Evolutionary conservation across 2,329 filamentous ascomycete genomes (phyloP), one percentile per base, ranked within the genome.

Genomic region (Dactylonectria macrodidyma): DNA sequence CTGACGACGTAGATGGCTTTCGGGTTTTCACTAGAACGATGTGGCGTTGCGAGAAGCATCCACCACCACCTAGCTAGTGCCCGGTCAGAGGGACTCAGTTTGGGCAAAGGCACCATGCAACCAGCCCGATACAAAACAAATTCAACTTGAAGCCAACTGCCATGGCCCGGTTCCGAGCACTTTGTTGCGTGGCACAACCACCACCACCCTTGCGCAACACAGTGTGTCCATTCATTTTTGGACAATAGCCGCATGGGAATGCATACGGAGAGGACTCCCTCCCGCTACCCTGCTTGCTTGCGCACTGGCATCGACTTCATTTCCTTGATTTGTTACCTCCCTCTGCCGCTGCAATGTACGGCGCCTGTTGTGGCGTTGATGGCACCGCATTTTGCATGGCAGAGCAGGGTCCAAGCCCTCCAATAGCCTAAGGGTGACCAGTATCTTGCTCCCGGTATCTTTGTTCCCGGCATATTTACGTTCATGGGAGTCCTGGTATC

Each of bases 1-100:
- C 30, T 16, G 48, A n/a, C 30, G 61, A 54, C 62, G 62, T 65
- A 59, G 62, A 55, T 65, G 62, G 62, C 62, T 59, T 33, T 24
- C 34, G 22, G 22, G 46, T 30, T 63, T 26, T 51, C 34, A 26
- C 33, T 36, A 51, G 38, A 24, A 19, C 19, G 46, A 41, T 30
- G 16, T 51, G 54, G 34, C 52, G 62, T 14, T 7, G 47, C 38
- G 55, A 56, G 30, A 19, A 52, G 47, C 48, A 22, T 34, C 56
- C 46, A 36, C 48, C 54, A 24, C 55, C 33, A 54, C 44, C 62
- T 46, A 59, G 19, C 19, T 65, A 65, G 55, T 26, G 34, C 19
- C 62, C 44, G 16, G 51, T 34, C 60, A 52, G 22, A 54, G 54
- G 47, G 34, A 47, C 51, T 62, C 19, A 47, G n/a, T 46, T 48